Conservation (phyloP, 1,284 basidiomycete genomes). For the Sporisorium iseilematis-ciliati region DNA sequence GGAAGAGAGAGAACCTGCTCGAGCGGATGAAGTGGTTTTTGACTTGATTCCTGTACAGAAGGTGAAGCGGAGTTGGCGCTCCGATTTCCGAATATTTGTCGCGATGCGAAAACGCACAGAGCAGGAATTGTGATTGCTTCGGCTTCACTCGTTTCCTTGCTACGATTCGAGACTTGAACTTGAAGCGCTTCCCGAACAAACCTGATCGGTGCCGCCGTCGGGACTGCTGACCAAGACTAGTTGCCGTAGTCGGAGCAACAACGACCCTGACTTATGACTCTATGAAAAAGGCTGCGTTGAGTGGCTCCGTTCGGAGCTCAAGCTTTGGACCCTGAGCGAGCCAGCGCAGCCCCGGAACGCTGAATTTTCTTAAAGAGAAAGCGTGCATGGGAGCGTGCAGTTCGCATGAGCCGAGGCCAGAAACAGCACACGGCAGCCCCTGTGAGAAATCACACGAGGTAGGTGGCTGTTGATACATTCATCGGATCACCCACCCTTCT, state of each 20-base stretch:
- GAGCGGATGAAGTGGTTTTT: not conserved
- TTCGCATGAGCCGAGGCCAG: not conserved
- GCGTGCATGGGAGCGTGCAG: not conserved
- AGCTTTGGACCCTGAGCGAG: conserved; percentile 8
- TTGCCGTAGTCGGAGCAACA: no score
- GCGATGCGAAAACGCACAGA: not conserved
- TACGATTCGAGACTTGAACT: no score
- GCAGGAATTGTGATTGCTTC: no score
- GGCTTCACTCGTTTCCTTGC: no score
- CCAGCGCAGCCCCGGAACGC: not conserved
- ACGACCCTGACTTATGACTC: no score
- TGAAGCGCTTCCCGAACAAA: no score
- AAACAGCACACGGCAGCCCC: conserved; percentile 10
- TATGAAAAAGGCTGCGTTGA: not conserved
- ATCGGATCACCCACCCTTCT: conserved; percentile 1
- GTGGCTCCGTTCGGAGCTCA: not conserved
- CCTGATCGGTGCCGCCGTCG: no score
- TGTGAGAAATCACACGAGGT: conserved; percentile 27
- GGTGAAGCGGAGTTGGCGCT: not conserved
- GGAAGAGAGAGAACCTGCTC: not conserved
- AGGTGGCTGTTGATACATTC: conserved; percentile 1
- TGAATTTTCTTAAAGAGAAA: not conserved
- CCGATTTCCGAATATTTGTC: conserved; percentile 7
- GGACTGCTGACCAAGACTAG: no score
- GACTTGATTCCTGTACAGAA: not conserved